Percentiles rank a stretch among this genome's conserved stretches.
phyloP scores from a whole-genome alignment of 2,329 filamentous ascomycete species.

The Penicillium sp. region DNA sequence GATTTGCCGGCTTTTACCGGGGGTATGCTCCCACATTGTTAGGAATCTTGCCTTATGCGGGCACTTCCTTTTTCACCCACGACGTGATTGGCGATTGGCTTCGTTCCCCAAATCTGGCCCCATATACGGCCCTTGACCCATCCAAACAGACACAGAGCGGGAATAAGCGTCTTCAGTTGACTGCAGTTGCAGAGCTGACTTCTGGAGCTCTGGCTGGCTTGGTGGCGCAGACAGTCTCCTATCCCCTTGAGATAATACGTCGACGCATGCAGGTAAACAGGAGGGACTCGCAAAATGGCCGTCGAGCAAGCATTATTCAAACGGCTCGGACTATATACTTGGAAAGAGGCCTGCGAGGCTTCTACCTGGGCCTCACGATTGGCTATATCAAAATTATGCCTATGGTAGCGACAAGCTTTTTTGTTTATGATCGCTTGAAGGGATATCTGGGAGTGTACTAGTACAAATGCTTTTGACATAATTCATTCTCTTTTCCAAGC shows the following conservation, averaged over 20 bases:
- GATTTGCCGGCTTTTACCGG: conserved; percentile 88
- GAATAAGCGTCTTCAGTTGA: conserved; percentile 66
- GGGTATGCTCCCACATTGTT: conserved; percentile 87
- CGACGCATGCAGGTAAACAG: conserved; percentile 95
- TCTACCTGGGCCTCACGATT: conserved; percentile 90
- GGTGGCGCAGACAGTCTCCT: conserved; percentile 87
- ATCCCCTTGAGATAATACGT: conserved; percentile 89
- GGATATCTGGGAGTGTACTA: conserved; percentile 64
- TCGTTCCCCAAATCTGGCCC: conserved; percentile 66
- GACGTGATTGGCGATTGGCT: conserved; percentile 85
- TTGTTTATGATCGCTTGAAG: conserved; percentile 68
- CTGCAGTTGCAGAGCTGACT: conserved; percentile 81
- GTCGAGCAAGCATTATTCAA: conserved; percentile 72
- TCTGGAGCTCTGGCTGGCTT: conserved; percentile 84
- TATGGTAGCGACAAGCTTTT: conserved; percentile 75
- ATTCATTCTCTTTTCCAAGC: background rate
- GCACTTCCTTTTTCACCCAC: conserved; percentile 92
- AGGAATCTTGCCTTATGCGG: conserved; percentile 96
- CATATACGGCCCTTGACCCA: conserved; percentile 68
- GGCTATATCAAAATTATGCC: conserved; percentile 94
- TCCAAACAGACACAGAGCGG: conserved; percentile 40
- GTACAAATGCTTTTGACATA: background rate
- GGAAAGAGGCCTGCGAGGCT: conserved; percentile 76
- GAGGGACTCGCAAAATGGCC: conserved; percentile 80
- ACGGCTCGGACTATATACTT: conserved; percentile 72